Conservation (phyloP, 2,329 filamentous ascomycete genomes). For the Colletotrichum nymphaeae region DNA sequence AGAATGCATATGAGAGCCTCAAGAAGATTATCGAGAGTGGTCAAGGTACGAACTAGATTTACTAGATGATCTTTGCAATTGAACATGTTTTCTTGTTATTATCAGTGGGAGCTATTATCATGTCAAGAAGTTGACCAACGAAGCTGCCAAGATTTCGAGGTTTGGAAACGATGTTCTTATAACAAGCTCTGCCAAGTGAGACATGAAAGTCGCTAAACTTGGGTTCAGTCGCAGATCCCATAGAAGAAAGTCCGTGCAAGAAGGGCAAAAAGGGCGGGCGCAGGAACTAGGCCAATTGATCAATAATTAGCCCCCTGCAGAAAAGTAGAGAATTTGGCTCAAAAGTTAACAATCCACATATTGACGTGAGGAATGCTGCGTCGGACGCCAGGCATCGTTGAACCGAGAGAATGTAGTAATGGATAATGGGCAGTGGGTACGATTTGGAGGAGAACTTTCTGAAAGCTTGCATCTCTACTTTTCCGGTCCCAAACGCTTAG, state of each 20-base stretch:
- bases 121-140: too few species aligned
- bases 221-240: background rate
- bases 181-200: constrained; percentile 8
- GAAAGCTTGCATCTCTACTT: too few species aligned
- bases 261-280: constrained; percentile 10
- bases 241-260: constrained; percentile 13
- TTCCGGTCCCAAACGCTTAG: too few species aligned
- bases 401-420: too few species aligned
- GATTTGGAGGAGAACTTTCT: too few species aligned
- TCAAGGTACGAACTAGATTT: constrained; percentile 27
- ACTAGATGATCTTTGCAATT: constrained; percentile 1
- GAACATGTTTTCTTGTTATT: background rate
- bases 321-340: too few species aligned
- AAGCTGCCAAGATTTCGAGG: background rate
- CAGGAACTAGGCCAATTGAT: background rate
- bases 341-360: too few species aligned
- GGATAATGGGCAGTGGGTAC: too few species aligned
- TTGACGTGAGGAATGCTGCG: too few species aligned
- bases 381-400: too few species aligned
- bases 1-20: constrained; percentile 29
- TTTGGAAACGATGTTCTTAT: background rate
- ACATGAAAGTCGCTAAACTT: constrained; percentile 22
- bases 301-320: too few species aligned
- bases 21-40: background rate
- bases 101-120: background rate